Percentiles rank a stretch among this genome's conserved stretches.
Conservation (phyloP, 139 green algal genomes). For the Tetradesmus obliquus region DNA sequence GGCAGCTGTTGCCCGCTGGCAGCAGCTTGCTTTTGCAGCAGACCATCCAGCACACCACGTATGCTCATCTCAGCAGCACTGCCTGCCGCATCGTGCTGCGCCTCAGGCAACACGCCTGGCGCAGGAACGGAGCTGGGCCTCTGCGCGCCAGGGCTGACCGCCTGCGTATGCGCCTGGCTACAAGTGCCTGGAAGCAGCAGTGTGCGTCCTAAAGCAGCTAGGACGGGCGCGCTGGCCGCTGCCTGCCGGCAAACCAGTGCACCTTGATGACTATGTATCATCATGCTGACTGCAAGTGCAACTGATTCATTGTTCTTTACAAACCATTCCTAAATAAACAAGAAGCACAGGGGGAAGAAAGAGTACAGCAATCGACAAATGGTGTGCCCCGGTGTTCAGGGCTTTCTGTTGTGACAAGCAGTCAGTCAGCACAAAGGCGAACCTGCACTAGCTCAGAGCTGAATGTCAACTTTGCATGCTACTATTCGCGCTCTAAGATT, state of each 20-base stretch:
- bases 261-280: not conserved
- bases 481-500: too few species aligned
- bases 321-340: not conserved
- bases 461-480: too few species aligned
- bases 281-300: not conserved
- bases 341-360: not conserved
- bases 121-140: not conserved
- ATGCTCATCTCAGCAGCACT: not conserved
- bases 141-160: not conserved
- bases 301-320: not conserved
- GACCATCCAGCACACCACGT: not conserved
- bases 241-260: not conserved
- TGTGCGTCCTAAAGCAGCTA: not conserved
- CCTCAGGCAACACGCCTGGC: not conserved
- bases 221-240: not conserved
- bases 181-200: not conserved
- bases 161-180: constrained; percentile 9
- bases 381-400: not conserved
- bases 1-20: not conserved
- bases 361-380: not conserved
- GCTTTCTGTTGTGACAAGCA: not conserved
- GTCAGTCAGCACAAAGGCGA: too few species aligned
- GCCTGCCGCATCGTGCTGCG: not conserved
- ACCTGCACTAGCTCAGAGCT: too few species aligned
- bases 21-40: not conserved